Evolutionary conservation across 305 asterid genomes (phyloP), one percentile per base, ranked within the genome.

Genomic region (Ilex paraguariensis): DNA sequence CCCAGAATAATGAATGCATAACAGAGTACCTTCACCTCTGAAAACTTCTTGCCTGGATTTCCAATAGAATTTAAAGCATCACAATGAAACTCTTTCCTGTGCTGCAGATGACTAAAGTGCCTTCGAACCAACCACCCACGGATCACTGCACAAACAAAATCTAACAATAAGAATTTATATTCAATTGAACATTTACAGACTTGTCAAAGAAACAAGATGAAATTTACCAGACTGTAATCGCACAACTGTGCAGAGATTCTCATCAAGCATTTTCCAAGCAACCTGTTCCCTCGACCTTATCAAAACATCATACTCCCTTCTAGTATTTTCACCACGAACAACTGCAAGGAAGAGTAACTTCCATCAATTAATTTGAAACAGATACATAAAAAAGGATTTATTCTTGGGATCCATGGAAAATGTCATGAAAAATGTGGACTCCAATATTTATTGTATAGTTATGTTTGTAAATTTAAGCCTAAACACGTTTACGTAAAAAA

Each of bases 21-120:
- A 57, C 39, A 68, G 59, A 66, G 65, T 83, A 92, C 98, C 98
- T 89, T 82, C 63, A 82, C 81, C 65, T 82, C 88, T 48, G 94
- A 76, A 56, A 62, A 63, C 72, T 66, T 75, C 70, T 80, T 80
- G 76, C 84, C 80, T 59, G 73, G 69, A 63, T 70, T 79, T 54
- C 53, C 73, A 67, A 72, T 75, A 36, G 42, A 36, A 36, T 36
- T 36, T 36, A 8, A 36, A 36, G 42, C 9, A 60, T 68, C 62
- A 67, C 56, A 73, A 62, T 56, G 67, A 59, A 77, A 65, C 66
- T 54, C 70, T 64, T 74, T 77, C 32, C 72, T 70, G 70, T 67
- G 67, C 68, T 36, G 71, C 67, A 46, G 54, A 57, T 56, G 54
- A 60, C 59, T 36, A 51, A 30, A 54, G 59, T 63, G 68, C 67